Conservation (phyloP, 345 rosid genomes). For the Populus alba region DNA sequence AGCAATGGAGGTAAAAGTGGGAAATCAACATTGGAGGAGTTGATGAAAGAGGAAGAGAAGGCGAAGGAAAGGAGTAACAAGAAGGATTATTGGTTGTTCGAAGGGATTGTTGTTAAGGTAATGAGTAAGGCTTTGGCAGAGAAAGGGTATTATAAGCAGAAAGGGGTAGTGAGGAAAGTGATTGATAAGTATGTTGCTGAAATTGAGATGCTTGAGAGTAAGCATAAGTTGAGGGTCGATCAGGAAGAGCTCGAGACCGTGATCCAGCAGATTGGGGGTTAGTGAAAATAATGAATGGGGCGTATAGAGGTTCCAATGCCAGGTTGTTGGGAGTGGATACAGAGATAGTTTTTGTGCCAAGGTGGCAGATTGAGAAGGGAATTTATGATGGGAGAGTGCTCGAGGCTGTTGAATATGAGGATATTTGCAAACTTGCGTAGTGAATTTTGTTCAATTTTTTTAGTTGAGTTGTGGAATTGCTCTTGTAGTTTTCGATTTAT, state of each 20-base stretch:
- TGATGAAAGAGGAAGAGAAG: slow-evolving; percentile 91
- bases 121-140: slow-evolving; percentile 76
- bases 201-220: slow-evolving; percentile 75
- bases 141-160: slow-evolving; percentile 88
- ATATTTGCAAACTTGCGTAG: slow-evolving; percentile 71
- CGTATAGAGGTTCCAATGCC: slow-evolving; percentile 74
- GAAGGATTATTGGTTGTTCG: slow-evolving; percentile 86
- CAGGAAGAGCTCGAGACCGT: slow-evolving; percentile 97
- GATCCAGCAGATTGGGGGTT: slow-evolving; percentile 79
- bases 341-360: slow-evolving; percentile 76
- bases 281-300: slow-evolving; percentile 88
- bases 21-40: slow-evolving; percentile 70
- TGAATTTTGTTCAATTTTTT: slow-evolving; percentile 14
- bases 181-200: slow-evolving; percentile 85
- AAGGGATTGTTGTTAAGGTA: slow-evolving; percentile 82
- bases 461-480: neutral
- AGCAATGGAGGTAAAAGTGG: slow-evolving; percentile 29
- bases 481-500: neutral
- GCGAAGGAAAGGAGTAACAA: slow-evolving; percentile 73
- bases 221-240: slow-evolving; percentile 79
- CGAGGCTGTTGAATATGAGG: slow-evolving; percentile 80
- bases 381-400: slow-evolving; percentile 86
- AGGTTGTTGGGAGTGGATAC: slow-evolving; percentile 77
- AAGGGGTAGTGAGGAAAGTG: slow-evolving; percentile 78
- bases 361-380: slow-evolving; percentile 88